phyloP scores from a whole-genome alignment of 1,284 basidiomycete genomes.

The Cystobasidium pallidum region DNA sequence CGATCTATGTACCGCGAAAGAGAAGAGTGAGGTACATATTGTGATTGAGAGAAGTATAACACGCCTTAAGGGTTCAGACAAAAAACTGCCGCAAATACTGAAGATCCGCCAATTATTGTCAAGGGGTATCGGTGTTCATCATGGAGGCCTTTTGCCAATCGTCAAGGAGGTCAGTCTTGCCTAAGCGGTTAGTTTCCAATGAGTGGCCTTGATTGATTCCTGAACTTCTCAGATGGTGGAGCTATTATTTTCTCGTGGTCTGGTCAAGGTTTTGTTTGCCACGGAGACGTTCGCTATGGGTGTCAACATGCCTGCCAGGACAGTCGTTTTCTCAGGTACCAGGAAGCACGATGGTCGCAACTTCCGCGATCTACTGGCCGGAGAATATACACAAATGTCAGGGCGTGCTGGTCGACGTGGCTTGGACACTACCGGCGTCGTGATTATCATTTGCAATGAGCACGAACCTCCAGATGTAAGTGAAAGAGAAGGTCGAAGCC shows the following conservation, averaged over 20 bases:
- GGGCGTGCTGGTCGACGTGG: conserved; percentile 96
- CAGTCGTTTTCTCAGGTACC: conserved; percentile 93
- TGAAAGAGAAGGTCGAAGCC: not conserved
- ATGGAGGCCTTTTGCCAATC: conserved; percentile 92
- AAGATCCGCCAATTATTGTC: conserved; percentile 88
- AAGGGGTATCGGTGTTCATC: conserved; percentile 95
- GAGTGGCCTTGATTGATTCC: not conserved
- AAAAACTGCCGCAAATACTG: conserved; percentile 89
- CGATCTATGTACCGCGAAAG: conserved; percentile 79
- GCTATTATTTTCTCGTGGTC: conserved; percentile 89
- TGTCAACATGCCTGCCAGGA: conserved; percentile 98
- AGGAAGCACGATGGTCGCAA: conserved; percentile 93
- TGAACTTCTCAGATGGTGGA: conserved; percentile 74
- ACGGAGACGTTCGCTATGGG: conserved; percentile 99
- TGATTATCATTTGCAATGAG: conserved; percentile 79
- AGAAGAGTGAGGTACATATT: conserved; percentile 97
- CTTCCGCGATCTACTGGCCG: conserved; percentile 72
- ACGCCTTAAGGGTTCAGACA: conserved; percentile 91
- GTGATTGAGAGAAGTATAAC: conserved; percentile 89
- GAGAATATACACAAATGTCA: conserved; percentile 87
- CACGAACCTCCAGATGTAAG: conserved; percentile 84
- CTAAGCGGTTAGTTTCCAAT: not conserved
- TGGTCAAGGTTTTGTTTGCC: conserved; percentile 96
- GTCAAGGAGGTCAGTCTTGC: conserved; percentile 78
- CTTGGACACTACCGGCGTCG: conserved; percentile 91